Percentiles rank a stretch among this genome's conserved stretches.
phyloP scores from a whole-genome alignment of 2,329 filamentous ascomycete species.

The Cladosporium cucumerinum region DNA sequence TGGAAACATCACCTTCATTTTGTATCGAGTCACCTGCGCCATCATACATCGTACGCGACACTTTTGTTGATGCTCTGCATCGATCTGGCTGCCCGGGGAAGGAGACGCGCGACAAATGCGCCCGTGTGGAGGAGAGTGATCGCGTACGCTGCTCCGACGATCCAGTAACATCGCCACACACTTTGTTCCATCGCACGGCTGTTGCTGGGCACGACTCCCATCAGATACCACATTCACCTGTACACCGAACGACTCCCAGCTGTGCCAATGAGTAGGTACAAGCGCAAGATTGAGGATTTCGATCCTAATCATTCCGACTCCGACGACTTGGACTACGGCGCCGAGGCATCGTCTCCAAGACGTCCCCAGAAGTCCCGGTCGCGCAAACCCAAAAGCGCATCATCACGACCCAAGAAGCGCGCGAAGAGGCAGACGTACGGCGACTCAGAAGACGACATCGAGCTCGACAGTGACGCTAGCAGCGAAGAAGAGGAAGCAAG shows the following conservation, averaged over 20 bases:
- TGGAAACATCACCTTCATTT: not conserved
- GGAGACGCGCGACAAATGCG: slow-evolving; percentile 12
- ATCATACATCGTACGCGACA: not conserved
- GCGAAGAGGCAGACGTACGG: slow-evolving; percentile 38
- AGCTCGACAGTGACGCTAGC: slow-evolving; percentile 28
- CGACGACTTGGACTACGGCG: slow-evolving; percentile 38
- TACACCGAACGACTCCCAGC: not conserved
- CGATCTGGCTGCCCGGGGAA: not conserved
- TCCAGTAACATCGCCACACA: not conserved
- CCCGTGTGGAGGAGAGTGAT: not conserved
- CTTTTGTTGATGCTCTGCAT: slow-evolving; percentile 7
- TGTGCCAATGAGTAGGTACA: slow-evolving; percentile 20
- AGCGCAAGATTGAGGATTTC: slow-evolving; percentile 39
- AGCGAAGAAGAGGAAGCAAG: slow-evolving; percentile 39
- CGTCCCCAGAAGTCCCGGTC: slow-evolving; percentile 16
- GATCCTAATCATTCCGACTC: slow-evolving; percentile 38
- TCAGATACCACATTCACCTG: not conserved
- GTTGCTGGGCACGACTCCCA: not conserved
- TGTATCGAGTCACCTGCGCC: not conserved
- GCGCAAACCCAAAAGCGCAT: slow-evolving; percentile 27
- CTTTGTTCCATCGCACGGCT: not conserved
- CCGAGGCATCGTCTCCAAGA: slow-evolving; percentile 23
- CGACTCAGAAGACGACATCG: slow-evolving; percentile 48
- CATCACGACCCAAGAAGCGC: slow-evolving; percentile 32
- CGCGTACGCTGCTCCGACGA: not conserved